Evolutionary conservation across 108 stramenopile species (phyloP).

Genomic region (Schizochytrium sp.): DNA sequence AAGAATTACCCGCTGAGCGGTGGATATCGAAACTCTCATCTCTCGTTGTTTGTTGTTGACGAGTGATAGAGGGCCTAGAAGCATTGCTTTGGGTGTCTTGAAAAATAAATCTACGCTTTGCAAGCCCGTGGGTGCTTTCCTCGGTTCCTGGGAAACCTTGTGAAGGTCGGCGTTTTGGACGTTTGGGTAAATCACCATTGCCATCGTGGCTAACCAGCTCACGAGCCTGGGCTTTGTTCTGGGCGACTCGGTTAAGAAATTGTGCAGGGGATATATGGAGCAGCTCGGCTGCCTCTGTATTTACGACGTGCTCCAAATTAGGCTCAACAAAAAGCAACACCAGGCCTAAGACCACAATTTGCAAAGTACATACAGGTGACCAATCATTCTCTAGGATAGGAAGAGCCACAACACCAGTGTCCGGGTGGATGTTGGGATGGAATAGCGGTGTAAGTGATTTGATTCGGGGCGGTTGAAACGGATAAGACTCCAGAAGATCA

Average conservation of each 20-base stretch:
- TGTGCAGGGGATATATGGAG: not conserved
- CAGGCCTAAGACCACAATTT: constrained; percentile 9
- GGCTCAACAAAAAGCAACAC: constrained; percentile 56
- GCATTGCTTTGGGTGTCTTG: not conserved
- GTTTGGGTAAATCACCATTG: not conserved
- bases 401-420: not conserved
- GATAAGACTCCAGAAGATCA: not conserved
- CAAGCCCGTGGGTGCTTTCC: not conserved
- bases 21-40: too few relatives aligned
- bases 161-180: not conserved
- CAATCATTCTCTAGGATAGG: constrained; percentile 6
- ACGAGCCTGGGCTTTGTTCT: not conserved
- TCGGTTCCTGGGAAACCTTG: not conserved
- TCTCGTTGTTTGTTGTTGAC: too few relatives aligned
- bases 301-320: constrained; percentile 17
- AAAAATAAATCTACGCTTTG: constrained; percentile 8
- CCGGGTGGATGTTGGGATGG: constrained; percentile 43
- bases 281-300: constrained; percentile 8
- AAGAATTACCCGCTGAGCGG: not conserved
- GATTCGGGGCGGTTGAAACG: constrained; percentile 27
- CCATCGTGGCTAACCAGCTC: not conserved
- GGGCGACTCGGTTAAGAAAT: not conserved
- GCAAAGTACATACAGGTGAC: constrained; percentile 35
- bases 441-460: not conserved
- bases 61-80: too few relatives aligned